These are phyloP conservation scores for Fragaria vesca DNA, from an alignment of 306 rosid species.

Conservation along the genomic window DNA sequence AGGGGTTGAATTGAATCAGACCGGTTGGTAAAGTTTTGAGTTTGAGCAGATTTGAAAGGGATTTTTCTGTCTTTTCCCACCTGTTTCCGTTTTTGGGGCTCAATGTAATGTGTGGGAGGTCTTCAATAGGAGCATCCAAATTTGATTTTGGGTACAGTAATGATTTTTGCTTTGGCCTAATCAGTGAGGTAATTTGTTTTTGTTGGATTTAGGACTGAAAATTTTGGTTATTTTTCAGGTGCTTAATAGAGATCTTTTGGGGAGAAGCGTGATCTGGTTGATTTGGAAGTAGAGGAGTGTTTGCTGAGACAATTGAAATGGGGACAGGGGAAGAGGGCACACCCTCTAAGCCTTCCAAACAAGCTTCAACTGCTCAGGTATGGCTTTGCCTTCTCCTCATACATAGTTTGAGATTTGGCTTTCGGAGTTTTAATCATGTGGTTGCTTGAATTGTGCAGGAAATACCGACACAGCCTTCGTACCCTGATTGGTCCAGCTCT, in stretches of 20 bases:
- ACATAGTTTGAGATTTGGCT: not conserved
- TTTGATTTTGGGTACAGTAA: not conserved
- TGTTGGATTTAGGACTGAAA: not conserved
- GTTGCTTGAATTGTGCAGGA: constrained; percentile 46
- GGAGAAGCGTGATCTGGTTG: constrained; percentile 22
- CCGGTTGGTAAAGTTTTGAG: not conserved
- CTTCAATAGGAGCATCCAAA: not conserved
- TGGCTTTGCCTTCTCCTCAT: constrained; percentile 3
- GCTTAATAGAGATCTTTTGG: constrained; percentile 25
- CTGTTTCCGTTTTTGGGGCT: not conserved
- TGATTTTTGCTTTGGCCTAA: not conserved
- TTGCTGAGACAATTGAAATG: constrained; percentile 44
- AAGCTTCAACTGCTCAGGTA: constrained; percentile 65
- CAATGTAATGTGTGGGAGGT: not conserved
- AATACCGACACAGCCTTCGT: constrained; percentile 59
- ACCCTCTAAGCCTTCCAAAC: constrained; percentile 71
- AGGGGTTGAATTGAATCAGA: not conserved
- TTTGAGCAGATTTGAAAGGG: not conserved
- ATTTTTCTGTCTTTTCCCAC: not conserved
- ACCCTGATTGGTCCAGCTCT: constrained; percentile 92
- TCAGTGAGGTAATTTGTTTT: not conserved
- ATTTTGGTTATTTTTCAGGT: constrained; percentile 15
- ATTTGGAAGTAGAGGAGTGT: constrained; percentile 20
- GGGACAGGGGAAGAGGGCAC: constrained; percentile 93
- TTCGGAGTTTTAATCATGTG: constrained; percentile 4